These are phyloP conservation scores for Delitschia confertaspora DNA, from an alignment of 495 filamentous ascomycete genomes.

Conservation along the genomic window DNA sequence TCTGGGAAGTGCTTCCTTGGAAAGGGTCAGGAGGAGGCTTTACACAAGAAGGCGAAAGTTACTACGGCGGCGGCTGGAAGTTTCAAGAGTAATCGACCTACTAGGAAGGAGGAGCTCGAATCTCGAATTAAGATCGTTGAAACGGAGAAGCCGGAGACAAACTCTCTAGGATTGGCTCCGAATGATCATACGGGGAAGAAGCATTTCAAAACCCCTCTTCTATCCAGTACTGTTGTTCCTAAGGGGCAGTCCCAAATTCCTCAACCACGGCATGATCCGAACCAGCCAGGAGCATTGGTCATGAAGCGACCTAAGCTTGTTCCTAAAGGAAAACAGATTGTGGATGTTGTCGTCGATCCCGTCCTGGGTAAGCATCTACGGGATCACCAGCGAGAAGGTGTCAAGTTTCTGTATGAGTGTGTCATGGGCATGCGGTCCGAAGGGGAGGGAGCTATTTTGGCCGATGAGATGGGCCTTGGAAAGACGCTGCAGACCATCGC, in stretches of 20 bases:
- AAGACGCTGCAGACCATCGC: constrained; percentile 77
- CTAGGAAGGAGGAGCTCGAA: neutral
- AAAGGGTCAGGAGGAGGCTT: neutral
- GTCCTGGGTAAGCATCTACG: constrained; percentile 57
- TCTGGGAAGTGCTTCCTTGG: constrained; percentile 47
- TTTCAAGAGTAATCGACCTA: no score
- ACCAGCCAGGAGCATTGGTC: constrained; percentile 52
- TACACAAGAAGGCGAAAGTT: constrained; percentile 3
- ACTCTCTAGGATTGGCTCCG: neutral
- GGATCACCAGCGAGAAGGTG: constrained; percentile 67
- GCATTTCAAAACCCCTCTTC: constrained; percentile 53
- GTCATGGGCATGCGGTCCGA: constrained; percentile 74
- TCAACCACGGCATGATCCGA: constrained; percentile 59
- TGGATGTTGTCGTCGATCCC: constrained; percentile 77
- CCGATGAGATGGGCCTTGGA: constrained; percentile 77
- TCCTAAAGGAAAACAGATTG: constrained; percentile 57
- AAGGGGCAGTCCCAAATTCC: constrained; percentile 39
- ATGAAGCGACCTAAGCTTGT: constrained; percentile 54
- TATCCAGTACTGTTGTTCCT: constrained; percentile 45
- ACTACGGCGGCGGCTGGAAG: neutral
- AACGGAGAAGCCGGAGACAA: neutral
- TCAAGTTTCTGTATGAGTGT: constrained; percentile 74
- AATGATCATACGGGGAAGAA: constrained; percentile 18
- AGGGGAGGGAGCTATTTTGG: constrained; percentile 67
- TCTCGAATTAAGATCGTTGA: neutral